Evolutionary conservation across 495 filamentous ascomycete genomes (phyloP), one percentile per base, ranked within the genome.

Genomic region (Penicillium cataractarum): DNA sequence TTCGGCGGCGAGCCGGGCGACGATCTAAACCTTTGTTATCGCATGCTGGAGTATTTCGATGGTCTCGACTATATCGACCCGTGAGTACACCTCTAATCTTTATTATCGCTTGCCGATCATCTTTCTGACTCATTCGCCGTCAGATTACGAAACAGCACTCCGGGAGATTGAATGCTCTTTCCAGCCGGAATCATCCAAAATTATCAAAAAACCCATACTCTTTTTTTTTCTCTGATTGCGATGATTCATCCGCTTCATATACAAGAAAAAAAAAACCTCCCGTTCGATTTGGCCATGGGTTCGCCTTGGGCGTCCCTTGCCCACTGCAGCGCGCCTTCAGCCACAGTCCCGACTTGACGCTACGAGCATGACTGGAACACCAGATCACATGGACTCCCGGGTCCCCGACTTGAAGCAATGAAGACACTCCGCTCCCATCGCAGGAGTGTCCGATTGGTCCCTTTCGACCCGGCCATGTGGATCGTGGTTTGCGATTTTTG

Each of bases 381-480:
- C 74, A 67, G 65, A 64, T 66, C 70, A 67, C 71, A 72, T 70
- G 72, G 74, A 64, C 29, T 24, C 42, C 59, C 71, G 73, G 74
- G 75, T 75, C 68, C 68, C 61, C 63, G 79, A 79, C 79, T 81
- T 74, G 79, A 55, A 81, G 72, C 79, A 81, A 81, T 80, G 79
- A 81, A 79, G 72, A 74, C 74, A 62, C 56, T 50, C 55, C 55
- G 15, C 29, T 33, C n/a, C n/a, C n/a, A n/a, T n/a, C 40, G 19
- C 6, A 31, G 39, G 53, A 58, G 61, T 67, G 73, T 74, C 59
- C 76, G 76, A 81, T 80, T 81, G 79, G 79, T 79, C 79, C 70
- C 58, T 69, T 58, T 57, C 66, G 58, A 68, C 75, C 75, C 75
- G 74, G 69, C 77, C 73, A 72, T 75, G 70, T 67, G 67, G 68